These are phyloP conservation scores for Linaria vulgaris DNA, from an alignment of 257 asterid species.

Conservation along the genomic window DNA sequence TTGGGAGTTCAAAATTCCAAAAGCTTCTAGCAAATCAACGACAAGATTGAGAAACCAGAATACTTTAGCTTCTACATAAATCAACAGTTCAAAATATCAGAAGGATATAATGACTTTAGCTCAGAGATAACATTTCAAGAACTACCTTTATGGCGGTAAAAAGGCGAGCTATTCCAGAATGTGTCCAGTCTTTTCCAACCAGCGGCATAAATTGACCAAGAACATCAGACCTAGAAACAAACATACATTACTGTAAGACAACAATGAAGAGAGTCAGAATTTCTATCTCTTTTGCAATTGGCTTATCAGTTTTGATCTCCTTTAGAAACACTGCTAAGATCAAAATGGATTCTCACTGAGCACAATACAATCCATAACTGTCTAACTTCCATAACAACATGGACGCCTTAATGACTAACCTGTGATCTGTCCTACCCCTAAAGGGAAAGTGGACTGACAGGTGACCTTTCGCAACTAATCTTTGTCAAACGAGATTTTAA, in stretches of 20 bases:
- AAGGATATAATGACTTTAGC: constrained; percentile 14
- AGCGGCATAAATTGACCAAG: constrained; percentile 99
- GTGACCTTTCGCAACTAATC: background rate
- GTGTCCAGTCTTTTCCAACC: constrained; percentile 99
- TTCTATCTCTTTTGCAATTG: background rate
- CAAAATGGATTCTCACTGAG: background rate
- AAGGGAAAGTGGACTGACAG: constrained; percentile 8
- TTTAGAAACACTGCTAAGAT: background rate
- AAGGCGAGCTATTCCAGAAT: constrained; percentile 94
- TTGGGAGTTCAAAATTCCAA: background rate
- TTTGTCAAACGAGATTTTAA: background rate
- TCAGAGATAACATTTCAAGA: constrained; percentile 10
- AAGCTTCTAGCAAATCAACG: constrained; percentile 9
- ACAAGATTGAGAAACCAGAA: background rate
- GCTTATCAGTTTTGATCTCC: constrained; percentile 9
- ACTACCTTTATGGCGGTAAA: constrained; percentile 95
- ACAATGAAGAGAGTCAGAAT: background rate
- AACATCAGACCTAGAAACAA: constrained; percentile 88
- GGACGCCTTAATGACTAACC: constrained; percentile 11
- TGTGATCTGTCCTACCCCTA: constrained; percentile 4
- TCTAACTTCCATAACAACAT: background rate
- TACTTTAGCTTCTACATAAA: background rate
- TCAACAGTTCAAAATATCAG: constrained; percentile 9
- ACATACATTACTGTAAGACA: constrained; percentile 23
- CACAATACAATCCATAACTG: constrained; percentile 6